phyloP scores from a whole-genome alignment of 768 basidiomycete species.

The Tylopilus rubrobrunneus region DNA sequence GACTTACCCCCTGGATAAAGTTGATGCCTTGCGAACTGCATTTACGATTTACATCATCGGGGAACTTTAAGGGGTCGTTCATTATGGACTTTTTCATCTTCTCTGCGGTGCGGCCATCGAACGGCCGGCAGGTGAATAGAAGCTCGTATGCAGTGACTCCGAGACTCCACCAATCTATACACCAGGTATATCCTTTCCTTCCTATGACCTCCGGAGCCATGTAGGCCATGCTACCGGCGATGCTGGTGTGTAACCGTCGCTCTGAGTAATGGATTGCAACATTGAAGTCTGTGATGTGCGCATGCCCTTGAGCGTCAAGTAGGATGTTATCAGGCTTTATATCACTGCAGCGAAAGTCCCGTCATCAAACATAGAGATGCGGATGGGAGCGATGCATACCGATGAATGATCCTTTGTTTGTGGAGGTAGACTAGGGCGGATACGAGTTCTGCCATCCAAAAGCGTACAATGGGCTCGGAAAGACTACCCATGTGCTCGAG shows the following conservation, averaged over 20 bases:
- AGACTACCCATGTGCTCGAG: constrained; percentile 68
- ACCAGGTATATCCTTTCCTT: constrained; percentile 89
- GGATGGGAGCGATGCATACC: constrained; percentile 46
- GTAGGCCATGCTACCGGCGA: constrained; percentile 98
- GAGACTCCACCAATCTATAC: constrained; percentile 94
- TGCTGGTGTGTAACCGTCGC: constrained; percentile 80
- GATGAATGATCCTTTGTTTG: constrained; percentile 87
- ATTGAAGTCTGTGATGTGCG: constrained; percentile 97
- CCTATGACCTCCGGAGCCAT: constrained; percentile 98
- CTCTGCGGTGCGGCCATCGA: constrained; percentile 85
- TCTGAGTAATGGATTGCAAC: constrained; percentile 98
- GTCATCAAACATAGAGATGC: constrained; percentile 6
- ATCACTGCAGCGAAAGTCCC: constrained; percentile 51
- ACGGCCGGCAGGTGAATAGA: constrained; percentile 78
- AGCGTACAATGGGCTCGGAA: constrained; percentile 68
- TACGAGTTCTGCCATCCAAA: constrained; percentile 88
- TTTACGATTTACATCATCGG: constrained; percentile 57
- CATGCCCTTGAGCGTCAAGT: constrained; percentile 89
- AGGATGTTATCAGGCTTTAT: constrained; percentile 97
- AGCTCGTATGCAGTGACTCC: constrained; percentile 90
- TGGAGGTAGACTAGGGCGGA: constrained; percentile 88
- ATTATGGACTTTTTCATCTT: constrained; percentile 85
- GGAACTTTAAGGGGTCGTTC: constrained; percentile 74
- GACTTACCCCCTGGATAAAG: constrained; percentile 63
- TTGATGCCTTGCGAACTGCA: constrained; percentile 65